A percentile compares a stretch with the other conserved stretches of the same genome.
Conservation (phyloP, 441 rosid genomes). For the Melastoma candidum region DNA sequence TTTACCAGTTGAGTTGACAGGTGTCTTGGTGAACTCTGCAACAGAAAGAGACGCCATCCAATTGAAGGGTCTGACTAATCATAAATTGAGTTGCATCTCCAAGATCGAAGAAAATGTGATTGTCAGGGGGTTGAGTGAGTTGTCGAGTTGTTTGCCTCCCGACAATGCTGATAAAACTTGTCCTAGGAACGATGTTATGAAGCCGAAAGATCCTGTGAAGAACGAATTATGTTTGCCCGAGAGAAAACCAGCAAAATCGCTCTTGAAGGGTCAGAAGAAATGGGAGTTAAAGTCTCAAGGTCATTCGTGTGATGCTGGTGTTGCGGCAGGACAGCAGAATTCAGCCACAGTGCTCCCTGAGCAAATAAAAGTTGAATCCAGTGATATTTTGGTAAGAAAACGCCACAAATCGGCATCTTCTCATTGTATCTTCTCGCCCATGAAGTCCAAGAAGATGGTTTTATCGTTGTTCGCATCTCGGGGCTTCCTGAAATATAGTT, state of each 20-base stretch:
- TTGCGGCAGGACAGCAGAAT: constrained; percentile 18
- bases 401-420: constrained; percentile 19
- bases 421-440: constrained; percentile 21
- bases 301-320: constrained; percentile 22
- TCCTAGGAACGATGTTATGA: too few species aligned
- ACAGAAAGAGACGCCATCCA: too few species aligned
- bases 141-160: too few species aligned
- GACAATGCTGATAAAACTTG: too few species aligned
- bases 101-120: too few species aligned
- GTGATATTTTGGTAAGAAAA: constrained; percentile 24
- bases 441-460: constrained; percentile 28
- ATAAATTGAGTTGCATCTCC: too few species aligned
- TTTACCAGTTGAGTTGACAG: constrained; percentile 36
- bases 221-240: too few species aligned
- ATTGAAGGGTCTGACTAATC: too few species aligned
- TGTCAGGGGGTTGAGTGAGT: too few species aligned
- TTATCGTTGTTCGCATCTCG: constrained; percentile 21
- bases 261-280: constrained; percentile 28
- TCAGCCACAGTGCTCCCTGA: constrained; percentile 18
- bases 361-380: constrained; percentile 32
- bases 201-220: too few species aligned
- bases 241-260: constrained; percentile 24
- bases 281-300: constrained; percentile 23
- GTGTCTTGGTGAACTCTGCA: constrained; percentile 19
- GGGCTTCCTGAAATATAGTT: constrained; percentile 30